Evolutionary conservation across 805 yeast species (phyloP), one percentile per base, ranked within the genome.

Genomic region (Torulaspora delbrueckii): DNA sequence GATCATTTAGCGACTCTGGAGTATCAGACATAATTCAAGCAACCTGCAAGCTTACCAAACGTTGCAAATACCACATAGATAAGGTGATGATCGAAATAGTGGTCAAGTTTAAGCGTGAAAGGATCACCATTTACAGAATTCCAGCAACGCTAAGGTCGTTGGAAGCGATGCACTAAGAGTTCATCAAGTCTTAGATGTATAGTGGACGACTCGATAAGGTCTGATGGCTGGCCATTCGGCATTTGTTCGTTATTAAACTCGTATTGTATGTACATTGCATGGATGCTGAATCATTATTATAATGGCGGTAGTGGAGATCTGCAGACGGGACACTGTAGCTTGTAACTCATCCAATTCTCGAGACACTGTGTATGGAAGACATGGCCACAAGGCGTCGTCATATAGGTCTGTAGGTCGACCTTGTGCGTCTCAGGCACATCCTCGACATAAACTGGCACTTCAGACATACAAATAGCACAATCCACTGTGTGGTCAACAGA

Each of bases 321-420:
- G 66, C 98, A 91, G 5, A 89, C 90, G 0, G 98, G 98, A 67
- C 98, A 91, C 59, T 89, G 96, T 41, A 91, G 67, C 57, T 89
- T 86, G 62, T 87, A 85, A 62, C 82, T 78, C 96, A 91, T 88
- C 97, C 97, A 91, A 51, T 77, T 79, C 60, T 86, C 95, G 52
- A 91, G 69, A 67, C 98, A 90, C n/a, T 77, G 81, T 1, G 87
- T 76, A 60, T 90, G 97, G 76, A 89, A 91, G 8, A 88, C 79
- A 63, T 90, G 98, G 34, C 81, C 74, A 65, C 98, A 90, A 1
- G 97, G 97, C 0, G 98, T 87, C 3, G 88, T 78, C 93, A 86
- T 84, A 57, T 82, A 84, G 9, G 70, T 66, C 53, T 78, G 70
- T 19, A 47, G 26, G 40, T 60, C 65, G 18, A 81, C 81, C 3